Evolutionary conservation across 1,284 basidiomycete genomes (phyloP), one percentile per base, ranked within the genome.

Genomic region (Meira nashicola): DNA sequence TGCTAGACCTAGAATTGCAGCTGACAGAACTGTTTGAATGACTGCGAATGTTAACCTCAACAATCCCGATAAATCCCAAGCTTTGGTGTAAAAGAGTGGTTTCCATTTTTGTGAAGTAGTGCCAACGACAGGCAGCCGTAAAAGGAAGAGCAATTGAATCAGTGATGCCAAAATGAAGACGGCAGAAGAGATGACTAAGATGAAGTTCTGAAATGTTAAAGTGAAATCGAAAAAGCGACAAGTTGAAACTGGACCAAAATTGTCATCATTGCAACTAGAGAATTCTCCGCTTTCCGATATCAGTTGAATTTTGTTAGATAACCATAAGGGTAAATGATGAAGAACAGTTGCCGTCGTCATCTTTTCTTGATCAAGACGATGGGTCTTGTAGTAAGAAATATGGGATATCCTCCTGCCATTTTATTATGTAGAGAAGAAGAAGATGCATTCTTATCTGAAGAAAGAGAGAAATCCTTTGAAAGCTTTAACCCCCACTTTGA

Each of bases 171-270:
- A 33, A 37, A 71, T 54, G 44, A 65, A 62, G 15, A 64, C 19
- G 39, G 54, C 53, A 2, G 68, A 62, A 7, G 68, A 66, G 17
- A 67, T 37, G 21, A 52, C 55, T 21, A 71, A 55, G 52, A 69
- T 53, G 53, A 44, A 33, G 57, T 71, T 71, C 33, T 62, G 63
- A 55, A 71, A 71, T 38, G 62, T 57, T 41, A 68, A 39, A n/a
- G 68, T 71, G 17, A 71, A 71, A 55, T 71, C 68, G 40, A 71
- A 71, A 54, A 61, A 65, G 33, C 68, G 66, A 53, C 68, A 71
- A 37, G 58, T 47, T 14, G 67, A 70, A 21, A 59, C 55, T 2
- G 68, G 67, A n/a, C 67, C 69, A 33, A 33, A 33, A 8, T 33
- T 33, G 28, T 33, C 28, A 33, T 33, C 28, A 33, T 33, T 33